Conservation (phyloP, 129 eudicot species). For the Flaveria trinervia region DNA sequence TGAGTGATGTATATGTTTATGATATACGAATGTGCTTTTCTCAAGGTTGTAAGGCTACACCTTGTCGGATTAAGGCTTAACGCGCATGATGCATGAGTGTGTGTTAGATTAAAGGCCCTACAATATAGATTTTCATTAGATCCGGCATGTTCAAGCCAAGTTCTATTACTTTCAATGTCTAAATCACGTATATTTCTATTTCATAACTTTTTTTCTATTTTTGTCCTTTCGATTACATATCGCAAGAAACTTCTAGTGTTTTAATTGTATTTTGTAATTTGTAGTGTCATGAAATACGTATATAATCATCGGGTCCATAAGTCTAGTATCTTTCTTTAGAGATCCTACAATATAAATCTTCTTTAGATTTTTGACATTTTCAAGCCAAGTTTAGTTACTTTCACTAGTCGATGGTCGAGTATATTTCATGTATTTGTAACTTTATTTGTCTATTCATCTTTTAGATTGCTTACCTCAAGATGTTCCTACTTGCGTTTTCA, state of each 20-base stretch:
- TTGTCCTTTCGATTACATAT: no score
- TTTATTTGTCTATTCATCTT: no score
- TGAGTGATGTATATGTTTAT: neutral
- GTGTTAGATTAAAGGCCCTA: constrained; percentile 1
- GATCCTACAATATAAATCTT: neutral
- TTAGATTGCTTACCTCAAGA: no score
- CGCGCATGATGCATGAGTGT: no score
- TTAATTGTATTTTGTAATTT: neutral
- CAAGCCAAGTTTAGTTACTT: neutral
- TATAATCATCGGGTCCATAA: neutral
- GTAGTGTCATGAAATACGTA: neutral
- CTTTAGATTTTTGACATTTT: neutral
- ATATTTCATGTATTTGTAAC: no score
- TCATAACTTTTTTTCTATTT: neutral
- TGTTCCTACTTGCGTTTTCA: no score
- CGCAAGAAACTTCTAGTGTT: no score
- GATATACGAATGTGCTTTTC: neutral
- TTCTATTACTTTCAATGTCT: neutral
- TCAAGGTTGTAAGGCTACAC: no score
- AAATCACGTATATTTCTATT: neutral
- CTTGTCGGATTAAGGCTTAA: no score
- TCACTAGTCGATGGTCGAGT: no score
- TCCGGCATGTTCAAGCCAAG: constrained; percentile 4
- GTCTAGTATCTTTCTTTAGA: neutral
- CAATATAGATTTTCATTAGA: constrained; percentile 6